phyloP scores from a whole-genome alignment of 495 filamentous ascomycete genomes.

The Amphirosellinia nigrospora region DNA sequence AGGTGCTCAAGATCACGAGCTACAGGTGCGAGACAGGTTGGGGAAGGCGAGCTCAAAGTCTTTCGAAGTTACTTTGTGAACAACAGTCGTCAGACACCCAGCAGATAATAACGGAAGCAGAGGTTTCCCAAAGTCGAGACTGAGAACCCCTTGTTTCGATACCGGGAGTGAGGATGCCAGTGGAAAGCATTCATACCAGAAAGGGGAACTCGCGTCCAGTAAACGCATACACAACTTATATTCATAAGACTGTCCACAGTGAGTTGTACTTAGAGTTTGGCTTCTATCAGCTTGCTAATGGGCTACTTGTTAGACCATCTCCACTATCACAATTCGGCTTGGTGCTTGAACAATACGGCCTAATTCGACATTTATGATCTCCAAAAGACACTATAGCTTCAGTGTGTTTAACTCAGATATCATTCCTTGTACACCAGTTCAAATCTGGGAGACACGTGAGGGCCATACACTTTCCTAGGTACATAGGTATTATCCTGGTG shows the following conservation, averaged over 20 bases:
- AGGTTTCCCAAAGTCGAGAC: not conserved
- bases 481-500: not conserved
- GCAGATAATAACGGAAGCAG: not conserved
- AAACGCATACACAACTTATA: constrained; percentile 10
- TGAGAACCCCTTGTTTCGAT: not conserved
- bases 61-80: not conserved
- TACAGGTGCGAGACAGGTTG: not conserved
- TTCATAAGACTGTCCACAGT: constrained; percentile 8
- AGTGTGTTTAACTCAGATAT: not conserved
- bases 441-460: not conserved
- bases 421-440: not conserved
- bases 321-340: not conserved
- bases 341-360: not conserved
- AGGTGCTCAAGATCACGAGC: constrained; percentile 20
- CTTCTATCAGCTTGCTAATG: not conserved
- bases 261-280: not conserved
- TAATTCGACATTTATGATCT: not conserved
- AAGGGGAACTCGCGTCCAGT: constrained; percentile 28
- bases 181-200: constrained; percentile 27
- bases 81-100: not conserved
- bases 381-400: not conserved
- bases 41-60: not conserved
- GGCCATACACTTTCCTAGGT: not conserved
- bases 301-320: not conserved
- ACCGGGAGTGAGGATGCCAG: constrained; percentile 28